phyloP scores from a whole-genome alignment of 176 grass and related monocot genomes.

The Musa acuminata region DNA sequence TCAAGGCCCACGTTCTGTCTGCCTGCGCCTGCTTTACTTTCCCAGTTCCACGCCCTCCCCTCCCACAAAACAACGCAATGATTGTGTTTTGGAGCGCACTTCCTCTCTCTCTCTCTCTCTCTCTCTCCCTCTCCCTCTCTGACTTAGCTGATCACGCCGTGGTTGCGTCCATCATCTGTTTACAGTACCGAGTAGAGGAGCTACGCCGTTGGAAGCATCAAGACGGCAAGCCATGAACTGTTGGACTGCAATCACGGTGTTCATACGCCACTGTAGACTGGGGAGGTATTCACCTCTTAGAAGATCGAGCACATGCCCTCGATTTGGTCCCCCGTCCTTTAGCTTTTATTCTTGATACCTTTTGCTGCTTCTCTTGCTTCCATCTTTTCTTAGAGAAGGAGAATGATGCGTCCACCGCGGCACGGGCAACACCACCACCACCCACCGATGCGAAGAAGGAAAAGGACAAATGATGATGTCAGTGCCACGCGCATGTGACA shows the following conservation, averaged over 20 bases:
- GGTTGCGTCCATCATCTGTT: background rate
- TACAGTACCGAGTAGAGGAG: background rate
- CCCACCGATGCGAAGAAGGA: background rate
- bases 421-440: background rate
- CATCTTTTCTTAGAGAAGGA: background rate
- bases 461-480: background rate
- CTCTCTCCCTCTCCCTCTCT: background rate
- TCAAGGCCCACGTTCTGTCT: constrained; percentile 1
- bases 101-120: too few relatives aligned
- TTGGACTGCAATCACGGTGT: background rate
- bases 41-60: background rate
- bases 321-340: background rate
- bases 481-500: constrained; percentile 1
- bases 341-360: background rate
- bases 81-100: background rate
- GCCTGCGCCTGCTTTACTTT: constrained; percentile 7
- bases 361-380: background rate
- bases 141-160: background rate
- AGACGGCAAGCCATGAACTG: too few relatives aligned
- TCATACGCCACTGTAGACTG: background rate
- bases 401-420: background rate
- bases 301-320: background rate
- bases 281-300: background rate
- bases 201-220: background rate
- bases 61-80: background rate